Evolutionary conservation across 176 grass and related monocot genomes (phyloP).

Genomic region (sorghum (Sorghum bicolor)): DNA sequence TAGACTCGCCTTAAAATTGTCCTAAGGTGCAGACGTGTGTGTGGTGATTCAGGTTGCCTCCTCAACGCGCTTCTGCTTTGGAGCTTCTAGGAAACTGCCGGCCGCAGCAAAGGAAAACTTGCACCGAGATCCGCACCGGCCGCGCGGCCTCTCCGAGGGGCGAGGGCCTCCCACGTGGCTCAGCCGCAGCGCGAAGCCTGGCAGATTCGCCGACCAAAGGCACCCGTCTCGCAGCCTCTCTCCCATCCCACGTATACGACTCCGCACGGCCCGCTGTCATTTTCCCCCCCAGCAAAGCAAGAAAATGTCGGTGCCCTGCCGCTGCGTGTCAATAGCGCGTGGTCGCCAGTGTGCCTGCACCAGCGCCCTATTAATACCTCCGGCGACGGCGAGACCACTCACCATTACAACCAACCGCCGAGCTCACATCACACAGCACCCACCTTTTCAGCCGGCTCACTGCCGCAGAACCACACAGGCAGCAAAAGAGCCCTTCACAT

Average conservation of each 20-base stretch:
- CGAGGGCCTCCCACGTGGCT: neutral
- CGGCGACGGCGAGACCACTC: neutral
- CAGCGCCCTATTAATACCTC: conserved; percentile 8
- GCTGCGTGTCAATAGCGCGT: conserved; percentile 26
- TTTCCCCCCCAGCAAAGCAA: neutral
- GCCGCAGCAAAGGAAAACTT: neutral
- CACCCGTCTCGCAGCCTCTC: neutral
- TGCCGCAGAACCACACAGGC: neutral
- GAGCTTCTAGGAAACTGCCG: neutral
- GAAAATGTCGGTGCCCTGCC: conserved; percentile 10
- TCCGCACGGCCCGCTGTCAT: neutral
- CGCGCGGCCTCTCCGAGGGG: neutral
- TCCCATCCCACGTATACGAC: conserved; percentile 20
- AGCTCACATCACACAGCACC: neutral
- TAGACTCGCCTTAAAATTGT: neutral
- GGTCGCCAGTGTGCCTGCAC: neutral
- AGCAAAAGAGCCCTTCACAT: neutral
- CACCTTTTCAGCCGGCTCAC: neutral
- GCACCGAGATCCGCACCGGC: neutral
- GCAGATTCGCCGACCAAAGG: neutral
- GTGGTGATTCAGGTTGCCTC: neutral
- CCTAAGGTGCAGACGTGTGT: neutral
- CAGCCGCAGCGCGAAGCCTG: neutral
- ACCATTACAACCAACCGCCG: neutral
- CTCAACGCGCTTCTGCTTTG: neutral